Evolutionary conservation across 1,139 yeast genomes (phyloP).

Genomic region (Yamadazyma atmosphaerica): DNA sequence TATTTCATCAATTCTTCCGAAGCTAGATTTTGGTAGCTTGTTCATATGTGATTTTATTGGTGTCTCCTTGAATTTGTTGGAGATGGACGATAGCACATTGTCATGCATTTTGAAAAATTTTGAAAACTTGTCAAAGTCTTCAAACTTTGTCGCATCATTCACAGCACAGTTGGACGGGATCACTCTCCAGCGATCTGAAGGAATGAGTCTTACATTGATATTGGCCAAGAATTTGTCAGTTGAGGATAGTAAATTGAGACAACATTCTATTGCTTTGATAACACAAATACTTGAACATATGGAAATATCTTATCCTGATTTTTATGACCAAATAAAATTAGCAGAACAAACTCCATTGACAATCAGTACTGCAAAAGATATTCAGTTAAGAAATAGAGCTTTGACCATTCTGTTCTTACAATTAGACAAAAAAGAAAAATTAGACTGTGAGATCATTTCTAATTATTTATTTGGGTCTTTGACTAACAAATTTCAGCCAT

Average conservation of each 20-base stretch:
- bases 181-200: not conserved
- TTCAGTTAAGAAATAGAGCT: constrained; percentile 67
- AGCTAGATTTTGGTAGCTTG: constrained; percentile 6
- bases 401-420: constrained; percentile 51
- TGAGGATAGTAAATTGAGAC: constrained; percentile 50
- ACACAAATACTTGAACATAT: constrained; percentile 26
- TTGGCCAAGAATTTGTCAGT: constrained; percentile 37
- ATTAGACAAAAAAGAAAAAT: constrained; percentile 24
- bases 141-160: constrained; percentile 22
- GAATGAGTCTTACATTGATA: constrained; percentile 3
- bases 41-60: constrained; percentile 15
- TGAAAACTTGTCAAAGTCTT: constrained; percentile 18
- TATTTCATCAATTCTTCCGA: constrained; percentile 3
- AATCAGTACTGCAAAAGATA: constrained; percentile 71
- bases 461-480: constrained; percentile 72
- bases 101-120: constrained; percentile 14
- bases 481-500: constrained; percentile 77
- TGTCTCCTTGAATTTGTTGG: constrained; percentile 8
- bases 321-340: constrained; percentile 44
- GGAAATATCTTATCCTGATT: constrained; percentile 30
- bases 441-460: constrained; percentile 46
- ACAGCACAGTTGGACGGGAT: constrained; percentile 13
- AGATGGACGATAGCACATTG: not conserved
- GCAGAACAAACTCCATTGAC: constrained; percentile 76
- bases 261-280: constrained; percentile 43